Evolutionary conservation across 768 basidiomycete species (phyloP).

Genomic region (Suillus hirtellus): DNA sequence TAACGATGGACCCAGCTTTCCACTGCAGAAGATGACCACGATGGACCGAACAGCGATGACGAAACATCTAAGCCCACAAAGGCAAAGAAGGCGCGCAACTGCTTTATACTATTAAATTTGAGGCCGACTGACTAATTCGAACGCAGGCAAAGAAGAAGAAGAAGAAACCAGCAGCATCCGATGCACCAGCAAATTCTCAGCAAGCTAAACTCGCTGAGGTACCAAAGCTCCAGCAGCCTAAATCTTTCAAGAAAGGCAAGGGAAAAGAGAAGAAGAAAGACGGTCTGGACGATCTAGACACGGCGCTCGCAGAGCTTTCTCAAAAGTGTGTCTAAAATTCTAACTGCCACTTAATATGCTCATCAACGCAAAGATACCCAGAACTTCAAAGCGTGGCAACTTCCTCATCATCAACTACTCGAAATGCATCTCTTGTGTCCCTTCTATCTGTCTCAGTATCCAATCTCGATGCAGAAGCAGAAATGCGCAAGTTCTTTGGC

Average conservation of each 20-base stretch:
- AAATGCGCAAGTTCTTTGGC: conserved; percentile 93
- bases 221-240: conserved; percentile 24
- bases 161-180: conserved; percentile 28
- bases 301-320: conserved; percentile 82
- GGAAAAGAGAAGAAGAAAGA: conserved; percentile 63
- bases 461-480: conserved; percentile 85
- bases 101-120: not conserved
- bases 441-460: conserved; percentile 79
- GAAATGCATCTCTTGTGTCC: conserved; percentile 40
- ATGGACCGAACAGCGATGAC: conserved; percentile 22
- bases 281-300: conserved; percentile 77
- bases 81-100: conserved; percentile 25
- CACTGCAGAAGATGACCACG: conserved; percentile 31
- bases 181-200: conserved; percentile 11
- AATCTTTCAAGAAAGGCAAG: conserved; percentile 61
- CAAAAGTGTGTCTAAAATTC: conserved; percentile 51
- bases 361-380: conserved; percentile 45
- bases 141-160: conserved; percentile 43
- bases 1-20: conserved; percentile 42
- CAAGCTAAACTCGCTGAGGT: conserved; percentile 13
- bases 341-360: not conserved
- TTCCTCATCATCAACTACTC: conserved; percentile 27
- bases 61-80: conserved; percentile 20
- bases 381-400: conserved; percentile 42
- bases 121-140: conserved; percentile 4